phyloP scores from a whole-genome alignment of 1,139 yeast species.

The Geotrichum bryndzae region DNA sequence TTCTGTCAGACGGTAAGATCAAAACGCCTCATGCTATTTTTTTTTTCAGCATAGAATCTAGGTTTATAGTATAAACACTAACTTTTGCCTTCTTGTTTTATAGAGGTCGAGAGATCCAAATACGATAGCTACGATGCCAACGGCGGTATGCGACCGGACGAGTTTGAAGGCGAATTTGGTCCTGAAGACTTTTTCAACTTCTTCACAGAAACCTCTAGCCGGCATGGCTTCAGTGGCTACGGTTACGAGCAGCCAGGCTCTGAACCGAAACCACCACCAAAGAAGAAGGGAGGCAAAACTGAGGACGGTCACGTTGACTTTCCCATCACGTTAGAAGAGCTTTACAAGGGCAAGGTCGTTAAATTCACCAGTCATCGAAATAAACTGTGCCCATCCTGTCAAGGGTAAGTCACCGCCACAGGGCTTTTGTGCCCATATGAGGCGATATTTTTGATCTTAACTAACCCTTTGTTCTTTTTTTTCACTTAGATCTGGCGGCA shows the following conservation, averaged over 20 bases:
- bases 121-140: conserved; percentile 14
- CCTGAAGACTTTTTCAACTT: conserved; percentile 71
- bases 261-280: conserved; percentile 17
- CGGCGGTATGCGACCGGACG: conserved; percentile 14
- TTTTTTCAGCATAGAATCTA: neutral
- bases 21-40: neutral
- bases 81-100: neutral
- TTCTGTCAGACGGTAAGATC: conserved; percentile 51
- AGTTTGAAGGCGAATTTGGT: conserved; percentile 37
- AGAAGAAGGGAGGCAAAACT: conserved; percentile 37
- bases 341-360: conserved; percentile 79
- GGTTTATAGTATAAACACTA: neutral
- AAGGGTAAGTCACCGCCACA: conserved; percentile 40
- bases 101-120: conserved; percentile 17
- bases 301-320: conserved; percentile 64
- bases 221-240: conserved; percentile 23
- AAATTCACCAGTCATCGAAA: conserved; percentile 71
- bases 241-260: conserved; percentile 19
- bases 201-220: conserved; percentile 38
- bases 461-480: conserved; percentile 1
- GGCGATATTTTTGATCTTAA: conserved; percentile 2
- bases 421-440: neutral
- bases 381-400: conserved; percentile 62
- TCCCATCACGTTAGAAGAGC: conserved; percentile 62
- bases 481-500: conserved; percentile 47